These are phyloP conservation scores for Vitis hybrid DNA, from an alignment of 177 flowering plant genomes.

Conservation along the genomic window DNA sequence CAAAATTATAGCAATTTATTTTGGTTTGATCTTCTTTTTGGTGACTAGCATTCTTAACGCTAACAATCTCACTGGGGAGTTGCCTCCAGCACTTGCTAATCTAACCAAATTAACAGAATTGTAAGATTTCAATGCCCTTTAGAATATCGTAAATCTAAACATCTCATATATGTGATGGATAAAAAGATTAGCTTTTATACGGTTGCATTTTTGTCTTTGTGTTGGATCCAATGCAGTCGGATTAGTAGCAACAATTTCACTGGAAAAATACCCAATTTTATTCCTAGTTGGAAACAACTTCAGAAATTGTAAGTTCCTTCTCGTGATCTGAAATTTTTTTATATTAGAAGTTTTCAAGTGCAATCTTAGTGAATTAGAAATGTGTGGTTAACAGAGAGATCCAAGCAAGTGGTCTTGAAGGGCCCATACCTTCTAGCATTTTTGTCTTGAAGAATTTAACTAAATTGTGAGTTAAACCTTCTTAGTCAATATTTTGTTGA, in stretches of 20 bases:
- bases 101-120: conserved; percentile 27
- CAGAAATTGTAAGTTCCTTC: conserved; percentile 27
- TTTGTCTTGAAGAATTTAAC: conserved; percentile 19
- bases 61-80: conserved; percentile 33
- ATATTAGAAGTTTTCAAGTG: background rate
- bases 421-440: conserved; percentile 36
- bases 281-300: conserved; percentile 28
- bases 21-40: background rate
- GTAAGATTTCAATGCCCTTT: conserved; percentile 17
- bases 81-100: conserved; percentile 24
- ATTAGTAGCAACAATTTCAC: conserved; percentile 32
- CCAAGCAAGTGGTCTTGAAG: conserved; percentile 33
- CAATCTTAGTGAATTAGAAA: background rate
- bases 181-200: background rate
- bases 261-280: conserved; percentile 35
- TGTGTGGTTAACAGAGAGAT: conserved; percentile 26
- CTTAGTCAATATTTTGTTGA: too few species aligned
- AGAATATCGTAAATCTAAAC: too few species aligned
- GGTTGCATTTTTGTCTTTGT: too few species aligned
- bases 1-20: background rate
- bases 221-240: conserved; percentile 21
- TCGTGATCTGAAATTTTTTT: background rate
- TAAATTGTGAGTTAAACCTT: conserved; percentile 25
- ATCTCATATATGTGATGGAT: too few species aligned
- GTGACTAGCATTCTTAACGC: conserved; percentile 7